These are phyloP conservation scores for Apiospora sp. DNA, from an alignment of 2,329 filamentous ascomycete species.

Conservation along the genomic window DNA sequence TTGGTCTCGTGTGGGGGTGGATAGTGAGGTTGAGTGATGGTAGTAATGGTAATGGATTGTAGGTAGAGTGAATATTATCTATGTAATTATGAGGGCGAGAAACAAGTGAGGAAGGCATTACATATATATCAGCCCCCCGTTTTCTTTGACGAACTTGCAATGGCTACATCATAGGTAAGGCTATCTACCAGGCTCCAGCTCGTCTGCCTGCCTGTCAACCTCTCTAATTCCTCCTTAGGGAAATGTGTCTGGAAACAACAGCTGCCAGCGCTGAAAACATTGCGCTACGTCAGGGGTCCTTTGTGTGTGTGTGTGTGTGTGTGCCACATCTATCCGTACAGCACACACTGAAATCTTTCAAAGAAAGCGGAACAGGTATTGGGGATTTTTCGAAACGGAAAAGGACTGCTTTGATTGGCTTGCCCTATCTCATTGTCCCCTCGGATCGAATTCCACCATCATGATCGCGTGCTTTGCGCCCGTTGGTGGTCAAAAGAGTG, in stretches of 20 bases:
- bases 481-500: not conserved
- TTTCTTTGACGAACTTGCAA: not conserved
- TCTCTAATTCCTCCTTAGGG: not conserved
- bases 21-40: not conserved
- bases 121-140: not conserved
- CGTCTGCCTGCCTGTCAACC: not conserved
- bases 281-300: not conserved
- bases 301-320: conserved; percentile 2
- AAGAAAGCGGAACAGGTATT: not conserved
- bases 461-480: not conserved
- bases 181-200: not conserved
- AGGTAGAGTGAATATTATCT: not conserved
- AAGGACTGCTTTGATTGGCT: not conserved
- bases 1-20: not conserved
- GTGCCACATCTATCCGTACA: not conserved
- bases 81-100: too few species aligned
- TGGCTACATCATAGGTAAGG: not conserved
- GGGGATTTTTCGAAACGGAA: not conserved
- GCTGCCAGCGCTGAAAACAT: not conserved
- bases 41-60: not conserved
- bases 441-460: not conserved
- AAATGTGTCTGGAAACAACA: not conserved
- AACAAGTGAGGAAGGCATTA: not conserved
- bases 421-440: not conserved
- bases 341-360: not conserved